Conservation (phyloP, 805 yeast genomes). For the Metschnikowia hibisci region DNA sequence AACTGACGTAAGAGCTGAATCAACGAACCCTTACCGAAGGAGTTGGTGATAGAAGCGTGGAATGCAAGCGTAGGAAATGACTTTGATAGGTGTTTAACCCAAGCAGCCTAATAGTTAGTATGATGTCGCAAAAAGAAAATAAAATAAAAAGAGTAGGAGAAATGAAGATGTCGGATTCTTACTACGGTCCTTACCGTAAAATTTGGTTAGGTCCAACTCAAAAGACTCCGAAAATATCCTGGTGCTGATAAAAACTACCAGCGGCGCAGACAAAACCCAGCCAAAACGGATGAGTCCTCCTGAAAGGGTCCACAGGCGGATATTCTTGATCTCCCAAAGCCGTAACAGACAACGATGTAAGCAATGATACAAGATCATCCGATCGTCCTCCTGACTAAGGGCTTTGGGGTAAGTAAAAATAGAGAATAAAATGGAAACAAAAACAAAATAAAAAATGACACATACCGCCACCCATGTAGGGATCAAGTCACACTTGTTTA, state of each 20-base stretch:
- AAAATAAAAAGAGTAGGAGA: conserved; percentile 1
- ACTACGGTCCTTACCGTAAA: conserved; percentile 67
- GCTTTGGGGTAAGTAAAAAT: conserved; percentile 58
- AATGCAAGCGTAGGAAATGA: conserved; percentile 93
- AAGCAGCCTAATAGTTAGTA: conserved; percentile 73
- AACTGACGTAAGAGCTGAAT: conserved; percentile 93
- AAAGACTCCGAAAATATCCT: conserved; percentile 56
- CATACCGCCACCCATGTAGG: conserved; percentile 99
- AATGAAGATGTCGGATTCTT: conserved; percentile 66
- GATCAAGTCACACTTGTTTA: conserved; percentile 96
- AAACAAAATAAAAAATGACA: conserved; percentile 22
- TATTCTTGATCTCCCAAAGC: conserved; percentile 84
- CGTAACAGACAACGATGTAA: conserved; percentile 81
- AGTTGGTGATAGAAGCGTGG: conserved; percentile 95
- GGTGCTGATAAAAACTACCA: conserved; percentile 40
- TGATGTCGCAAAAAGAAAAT: conserved; percentile 6
- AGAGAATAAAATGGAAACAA: neutral
- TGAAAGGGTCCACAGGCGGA: conserved; percentile 51
- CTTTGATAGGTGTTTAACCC: conserved; percentile 94
- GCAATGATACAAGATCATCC: conserved; percentile 27
- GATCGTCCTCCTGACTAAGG: conserved; percentile 72
- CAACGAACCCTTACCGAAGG: conserved; percentile 95
- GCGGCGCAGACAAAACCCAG: conserved; percentile 30
- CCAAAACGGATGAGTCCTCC: conserved; percentile 38
- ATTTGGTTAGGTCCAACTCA: conserved; percentile 69